Evolutionary conservation across 176 grass and related monocot genomes (phyloP).

Genomic region (Oryza longistaminata): DNA sequence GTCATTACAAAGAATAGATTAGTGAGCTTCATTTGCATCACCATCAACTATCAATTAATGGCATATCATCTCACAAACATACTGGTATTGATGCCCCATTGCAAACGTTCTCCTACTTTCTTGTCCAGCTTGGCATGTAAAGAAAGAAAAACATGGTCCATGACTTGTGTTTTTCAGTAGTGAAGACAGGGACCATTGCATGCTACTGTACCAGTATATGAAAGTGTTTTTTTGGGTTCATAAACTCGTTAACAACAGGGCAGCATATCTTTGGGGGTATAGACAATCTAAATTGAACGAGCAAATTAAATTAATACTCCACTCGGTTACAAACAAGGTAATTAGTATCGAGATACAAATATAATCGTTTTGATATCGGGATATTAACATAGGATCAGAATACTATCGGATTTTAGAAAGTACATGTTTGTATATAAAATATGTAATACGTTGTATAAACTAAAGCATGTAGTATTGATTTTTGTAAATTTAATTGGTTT

Average conservation of each 20-base stretch:
- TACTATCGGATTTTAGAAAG: too few species aligned
- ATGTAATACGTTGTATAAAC: too few species aligned
- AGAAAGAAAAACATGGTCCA: not conserved
- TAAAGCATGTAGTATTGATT: too few species aligned
- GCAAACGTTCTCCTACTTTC: not conserved
- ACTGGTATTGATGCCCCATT: not conserved
- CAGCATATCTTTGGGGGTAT: not conserved
- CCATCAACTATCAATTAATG: not conserved
- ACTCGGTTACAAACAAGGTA: too few species aligned
- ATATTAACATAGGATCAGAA: too few species aligned
- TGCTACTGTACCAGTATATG: not conserved
- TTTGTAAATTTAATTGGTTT: too few species aligned
- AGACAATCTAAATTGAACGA: not conserved
- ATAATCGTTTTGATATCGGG: too few species aligned
- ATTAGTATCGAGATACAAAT: too few species aligned
- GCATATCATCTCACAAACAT: not conserved
- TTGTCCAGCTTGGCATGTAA: not conserved
- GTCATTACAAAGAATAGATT: not conserved
- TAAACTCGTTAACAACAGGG: not conserved
- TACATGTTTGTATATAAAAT: too few species aligned
- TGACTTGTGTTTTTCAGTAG: not conserved
- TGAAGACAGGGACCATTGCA: not conserved
- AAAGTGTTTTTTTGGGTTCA: not conserved
- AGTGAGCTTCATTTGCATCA: not conserved
- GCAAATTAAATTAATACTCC: too few species aligned